phyloP scores from a whole-genome alignment of 2,329 filamentous ascomycete species.

The Neonectria hederae region DNA sequence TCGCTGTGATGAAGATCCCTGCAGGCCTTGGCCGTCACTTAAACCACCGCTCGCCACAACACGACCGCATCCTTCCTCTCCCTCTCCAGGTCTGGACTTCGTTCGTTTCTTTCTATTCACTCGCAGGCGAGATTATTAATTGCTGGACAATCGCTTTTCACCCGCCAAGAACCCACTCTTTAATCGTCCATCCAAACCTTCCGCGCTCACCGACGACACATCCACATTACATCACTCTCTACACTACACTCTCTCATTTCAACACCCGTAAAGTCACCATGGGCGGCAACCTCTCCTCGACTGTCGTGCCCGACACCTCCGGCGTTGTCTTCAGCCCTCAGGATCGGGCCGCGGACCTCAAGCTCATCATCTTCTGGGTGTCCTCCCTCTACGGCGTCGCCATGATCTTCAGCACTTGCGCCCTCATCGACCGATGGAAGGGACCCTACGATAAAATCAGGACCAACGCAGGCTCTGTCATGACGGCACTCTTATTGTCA shows the following conservation, averaged over 20 bases:
- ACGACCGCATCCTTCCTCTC: constrained; percentile 26
- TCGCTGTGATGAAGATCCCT: constrained; percentile 35
- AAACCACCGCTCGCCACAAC: constrained; percentile 2
- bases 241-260: background rate
- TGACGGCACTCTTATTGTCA: constrained; percentile 47
- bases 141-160: constrained; percentile 15
- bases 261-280: constrained; percentile 40
- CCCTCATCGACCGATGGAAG: constrained; percentile 55
- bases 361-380: constrained; percentile 49
- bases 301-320: constrained; percentile 51
- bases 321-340: constrained; percentile 44
- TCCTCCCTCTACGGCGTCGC: constrained; percentile 49
- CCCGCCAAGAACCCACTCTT: background rate
- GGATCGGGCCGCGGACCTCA: constrained; percentile 45
- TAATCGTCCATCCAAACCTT: background rate
- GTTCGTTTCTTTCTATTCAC: constrained; percentile 28
- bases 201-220: background rate
- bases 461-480: constrained; percentile 41
- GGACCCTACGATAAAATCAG: constrained; percentile 49
- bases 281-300: constrained; percentile 54
- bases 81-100: constrained; percentile 6
- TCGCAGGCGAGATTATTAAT: constrained; percentile 39
- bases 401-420: constrained; percentile 55
- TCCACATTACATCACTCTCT: background rate
- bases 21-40: constrained; percentile 11